Evolutionary conservation across 768 basidiomycete genomes (phyloP).

Genomic region (Cytidiella melzeri): DNA sequence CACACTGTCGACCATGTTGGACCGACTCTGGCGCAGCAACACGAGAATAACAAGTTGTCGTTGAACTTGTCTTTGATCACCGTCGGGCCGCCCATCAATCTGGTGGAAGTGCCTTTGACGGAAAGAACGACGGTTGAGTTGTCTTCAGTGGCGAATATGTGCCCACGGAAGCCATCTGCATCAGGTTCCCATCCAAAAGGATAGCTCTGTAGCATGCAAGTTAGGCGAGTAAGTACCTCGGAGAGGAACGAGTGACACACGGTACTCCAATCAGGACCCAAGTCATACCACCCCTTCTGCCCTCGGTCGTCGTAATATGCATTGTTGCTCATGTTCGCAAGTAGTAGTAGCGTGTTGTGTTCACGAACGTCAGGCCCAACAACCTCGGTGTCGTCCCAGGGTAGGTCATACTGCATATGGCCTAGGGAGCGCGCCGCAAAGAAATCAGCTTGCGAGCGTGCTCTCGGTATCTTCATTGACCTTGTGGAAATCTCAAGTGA

Average conservation of each 20-base stretch:
- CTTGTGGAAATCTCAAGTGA: constrained; percentile 38
- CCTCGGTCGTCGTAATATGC: constrained; percentile 54
- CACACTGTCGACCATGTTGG: constrained; percentile 94
- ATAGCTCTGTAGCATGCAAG: constrained; percentile 38
- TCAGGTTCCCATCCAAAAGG: constrained; percentile 90
- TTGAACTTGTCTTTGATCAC: constrained; percentile 87
- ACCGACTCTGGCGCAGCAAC: constrained; percentile 93
- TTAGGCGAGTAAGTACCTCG: neutral
- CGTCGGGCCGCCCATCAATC: constrained; percentile 72
- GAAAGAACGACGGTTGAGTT: constrained; percentile 84
- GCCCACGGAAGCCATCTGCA: constrained; percentile 88
- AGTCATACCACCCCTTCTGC: constrained; percentile 64
- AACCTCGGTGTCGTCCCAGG: constrained; percentile 65
- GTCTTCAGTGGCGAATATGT: constrained; percentile 79
- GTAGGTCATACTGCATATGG: constrained; percentile 29
- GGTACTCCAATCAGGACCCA: constrained; percentile 56
- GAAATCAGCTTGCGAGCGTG: constrained; percentile 36
- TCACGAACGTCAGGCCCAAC: constrained; percentile 66
- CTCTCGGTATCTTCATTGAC: constrained; percentile 36
- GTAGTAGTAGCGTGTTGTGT: constrained; percentile 61
- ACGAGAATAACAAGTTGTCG: constrained; percentile 93
- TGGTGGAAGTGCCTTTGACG: constrained; percentile 90
- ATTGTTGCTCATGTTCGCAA: constrained; percentile 90
- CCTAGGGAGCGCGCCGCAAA: constrained; percentile 29
- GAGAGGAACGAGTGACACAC: constrained; percentile 30